Evolutionary conservation across 139 green algal species (phyloP).

Genomic region (Diplosphaera chodatii): DNA sequence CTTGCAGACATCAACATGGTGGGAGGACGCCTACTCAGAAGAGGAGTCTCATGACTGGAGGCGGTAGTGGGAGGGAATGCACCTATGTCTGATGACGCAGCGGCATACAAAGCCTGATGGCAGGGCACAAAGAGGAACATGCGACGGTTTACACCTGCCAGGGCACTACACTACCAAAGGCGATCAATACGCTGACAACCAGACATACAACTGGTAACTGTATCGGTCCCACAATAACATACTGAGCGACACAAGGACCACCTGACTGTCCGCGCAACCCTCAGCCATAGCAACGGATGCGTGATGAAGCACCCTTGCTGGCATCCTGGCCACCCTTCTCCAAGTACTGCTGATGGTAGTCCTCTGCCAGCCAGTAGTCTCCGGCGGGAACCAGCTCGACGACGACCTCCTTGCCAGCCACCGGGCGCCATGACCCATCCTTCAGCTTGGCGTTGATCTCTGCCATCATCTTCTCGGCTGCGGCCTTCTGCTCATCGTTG

Average conservation of each 20-base stretch:
- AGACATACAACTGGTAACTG: too few species aligned
- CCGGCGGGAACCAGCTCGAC: slow-evolving; percentile 41
- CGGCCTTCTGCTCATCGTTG: slow-evolving; percentile 49
- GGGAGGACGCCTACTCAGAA: slow-evolving; percentile 71
- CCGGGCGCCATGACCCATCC: slow-evolving; percentile 23
- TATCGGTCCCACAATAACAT: too few species aligned
- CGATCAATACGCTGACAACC: too few species aligned
- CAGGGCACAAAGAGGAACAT: too few species aligned
- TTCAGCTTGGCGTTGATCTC: slow-evolving; percentile 46
- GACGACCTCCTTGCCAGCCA: slow-evolving; percentile 52
- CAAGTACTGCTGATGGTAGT: slow-evolving; percentile 38
- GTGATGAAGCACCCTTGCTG: not conserved
- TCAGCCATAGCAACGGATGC: not conserved
- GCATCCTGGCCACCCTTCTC: not conserved
- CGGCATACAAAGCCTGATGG: too few species aligned
- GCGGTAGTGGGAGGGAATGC: slow-evolving; percentile 26
- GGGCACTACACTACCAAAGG: too few species aligned
- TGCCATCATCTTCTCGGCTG: slow-evolving; percentile 15
- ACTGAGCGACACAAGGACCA: not conserved
- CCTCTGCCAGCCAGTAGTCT: slow-evolving; percentile 50
- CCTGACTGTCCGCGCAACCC: too few species aligned
- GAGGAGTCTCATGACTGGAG: slow-evolving; percentile 68
- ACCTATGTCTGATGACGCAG: too few species aligned
- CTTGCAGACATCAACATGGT: slow-evolving; percentile 75
- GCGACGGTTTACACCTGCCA: too few species aligned